Evolutionary conservation across 805 yeast genomes (phyloP), one percentile per base, ranked within the genome.

Genomic region (Grigorovia humatica): DNA sequence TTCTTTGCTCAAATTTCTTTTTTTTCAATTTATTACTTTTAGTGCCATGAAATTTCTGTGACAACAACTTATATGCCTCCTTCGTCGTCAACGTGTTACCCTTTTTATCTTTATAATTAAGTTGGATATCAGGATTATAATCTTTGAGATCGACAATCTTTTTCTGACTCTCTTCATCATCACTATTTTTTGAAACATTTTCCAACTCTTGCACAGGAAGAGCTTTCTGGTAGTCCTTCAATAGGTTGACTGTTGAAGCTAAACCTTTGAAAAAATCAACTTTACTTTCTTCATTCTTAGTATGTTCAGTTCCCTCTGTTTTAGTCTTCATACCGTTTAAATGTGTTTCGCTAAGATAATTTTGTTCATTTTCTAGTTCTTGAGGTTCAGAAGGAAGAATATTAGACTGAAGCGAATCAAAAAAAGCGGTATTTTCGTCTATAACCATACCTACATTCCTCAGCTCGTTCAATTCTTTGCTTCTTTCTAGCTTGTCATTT

Each of bases 1-100:
- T 54, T 44, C 56, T 57, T 12, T 61, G 54, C 30, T 56, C 56
- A 32, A 55, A 53, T 48, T 65, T 66, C 7, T 55, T 59, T 29
- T 44, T 48, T 47, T 61, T 66, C 43, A 54, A 58, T 42, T 59
- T 54, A 48, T 62, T 66, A 40, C 66, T 63, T 48, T 59, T 63
- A 2, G 69, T 65, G 1, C 93, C 95, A 63, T 88, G 96, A 65
- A 86, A 88, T 56, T 81, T 79, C 55, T 84, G 90, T 2, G 93
- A 83, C 47, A 87, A 68, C 54, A 78, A 78, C 68, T 85, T 87
- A 71, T 78, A 88, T 1, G 96, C 96, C 54, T 82, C 82, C 60
- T 83, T 85, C 3, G 82, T 73, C 32, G 74, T 69, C 29, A 88
- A 66, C 19, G 71, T 70, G 35, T 77, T 70, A 0, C 96, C 96